phyloP scores from a whole-genome alignment of 805 yeast genomes.

The Monosporozyma solicola region DNA sequence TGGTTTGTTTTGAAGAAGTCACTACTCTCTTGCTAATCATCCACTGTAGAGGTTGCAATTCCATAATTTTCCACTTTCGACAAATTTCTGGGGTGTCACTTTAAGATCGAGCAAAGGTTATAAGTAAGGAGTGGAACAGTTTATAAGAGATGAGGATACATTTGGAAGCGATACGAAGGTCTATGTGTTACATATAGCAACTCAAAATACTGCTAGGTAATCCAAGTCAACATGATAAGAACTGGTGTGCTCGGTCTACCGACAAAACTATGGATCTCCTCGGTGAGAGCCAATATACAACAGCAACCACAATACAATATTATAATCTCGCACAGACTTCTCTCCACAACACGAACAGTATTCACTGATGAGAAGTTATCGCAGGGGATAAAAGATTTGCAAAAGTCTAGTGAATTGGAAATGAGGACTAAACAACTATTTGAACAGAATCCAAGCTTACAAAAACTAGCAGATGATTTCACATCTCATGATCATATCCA shows the following conservation, averaged over 20 bases:
- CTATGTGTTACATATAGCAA: background rate
- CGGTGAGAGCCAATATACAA: background rate
- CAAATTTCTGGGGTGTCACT: conserved; percentile 1
- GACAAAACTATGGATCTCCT: background rate
- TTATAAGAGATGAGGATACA: background rate
- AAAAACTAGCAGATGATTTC: conserved; percentile 12
- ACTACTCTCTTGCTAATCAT: background rate
- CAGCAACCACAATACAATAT: background rate
- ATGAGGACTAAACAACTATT: conserved; percentile 6
- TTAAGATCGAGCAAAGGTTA: background rate
- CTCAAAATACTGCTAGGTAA: background rate
- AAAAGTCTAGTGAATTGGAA: background rate
- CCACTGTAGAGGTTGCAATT: background rate
- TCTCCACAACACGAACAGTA: background rate
- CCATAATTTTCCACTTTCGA: background rate
- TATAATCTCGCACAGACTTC: background rate
- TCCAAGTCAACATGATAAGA: background rate
- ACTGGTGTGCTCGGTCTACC: background rate
- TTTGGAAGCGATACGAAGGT: background rate
- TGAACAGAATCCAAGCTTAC: conserved; percentile 13
- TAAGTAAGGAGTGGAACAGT: background rate
- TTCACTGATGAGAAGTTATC: background rate
- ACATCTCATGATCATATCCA: conserved; percentile 33
- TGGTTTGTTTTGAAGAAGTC: background rate
- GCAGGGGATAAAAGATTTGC: background rate